phyloP scores from a whole-genome alignment of 257 asterid species.

The Sherardia arvensis region DNA sequence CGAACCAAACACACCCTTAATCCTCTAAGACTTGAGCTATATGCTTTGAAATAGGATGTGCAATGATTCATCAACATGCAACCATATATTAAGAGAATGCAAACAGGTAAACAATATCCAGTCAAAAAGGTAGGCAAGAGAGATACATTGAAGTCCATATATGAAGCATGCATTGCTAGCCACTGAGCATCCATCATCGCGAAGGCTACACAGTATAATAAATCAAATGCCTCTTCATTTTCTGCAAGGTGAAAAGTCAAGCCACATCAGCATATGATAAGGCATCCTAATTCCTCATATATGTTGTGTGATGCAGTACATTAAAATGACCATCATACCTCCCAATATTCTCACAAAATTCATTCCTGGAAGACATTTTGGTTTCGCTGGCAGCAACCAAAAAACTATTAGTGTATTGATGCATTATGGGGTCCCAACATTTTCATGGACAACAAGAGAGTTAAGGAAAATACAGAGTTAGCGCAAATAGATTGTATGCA shows the following conservation, averaged over 20 bases:
- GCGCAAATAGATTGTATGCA: neutral
- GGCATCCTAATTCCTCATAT: neutral
- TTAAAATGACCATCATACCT: constrained; percentile 37
- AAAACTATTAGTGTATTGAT: neutral
- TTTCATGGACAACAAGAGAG: neutral
- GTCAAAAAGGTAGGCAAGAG: constrained; percentile 4
- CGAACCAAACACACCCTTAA: neutral
- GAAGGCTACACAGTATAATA: constrained; percentile 73
- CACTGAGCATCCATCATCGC: constrained; percentile 95
- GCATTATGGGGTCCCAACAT: neutral
- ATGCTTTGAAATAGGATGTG: neutral
- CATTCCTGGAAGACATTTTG: constrained; percentile 64
- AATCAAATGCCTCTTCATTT: constrained; percentile 73
- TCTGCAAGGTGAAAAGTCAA: constrained; percentile 39
- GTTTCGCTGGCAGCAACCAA: constrained; percentile 60
- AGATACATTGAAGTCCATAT: constrained; percentile 83
- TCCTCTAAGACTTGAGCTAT: neutral
- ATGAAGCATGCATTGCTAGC: constrained; percentile 97
- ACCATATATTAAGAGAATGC: no score
- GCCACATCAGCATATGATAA: neutral
- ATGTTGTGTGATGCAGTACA: neutral
- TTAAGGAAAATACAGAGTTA: neutral
- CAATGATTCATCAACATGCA: neutral
- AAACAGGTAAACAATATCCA: neutral
- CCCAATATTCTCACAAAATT: constrained; percentile 62